A percentile compares a stretch with the other conserved stretches of the same genome.
phyloP scores from a whole-genome alignment of 306 rosid genomes.

The Mimosa pudica region DNA sequence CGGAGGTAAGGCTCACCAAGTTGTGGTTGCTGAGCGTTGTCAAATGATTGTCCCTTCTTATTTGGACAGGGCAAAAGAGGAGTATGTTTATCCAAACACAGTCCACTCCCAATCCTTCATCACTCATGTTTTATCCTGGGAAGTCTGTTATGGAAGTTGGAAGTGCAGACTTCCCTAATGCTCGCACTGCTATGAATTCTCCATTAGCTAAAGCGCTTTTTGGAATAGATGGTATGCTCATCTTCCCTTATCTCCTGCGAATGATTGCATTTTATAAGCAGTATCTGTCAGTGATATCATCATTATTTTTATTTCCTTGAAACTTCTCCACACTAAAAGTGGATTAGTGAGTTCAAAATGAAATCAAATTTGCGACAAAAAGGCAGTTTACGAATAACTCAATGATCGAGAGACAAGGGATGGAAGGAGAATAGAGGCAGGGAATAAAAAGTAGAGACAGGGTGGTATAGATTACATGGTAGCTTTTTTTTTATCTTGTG shows the following conservation, averaged over 20 bases:
- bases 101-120: constrained; percentile 69
- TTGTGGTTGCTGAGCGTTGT: not conserved
- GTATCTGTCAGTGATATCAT: not conserved
- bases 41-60: not conserved
- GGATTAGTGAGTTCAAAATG: not conserved
- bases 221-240: constrained; percentile 66
- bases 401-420: not conserved
- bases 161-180: constrained; percentile 88
- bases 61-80: constrained; percentile 64
- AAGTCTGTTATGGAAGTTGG: constrained; percentile 90
- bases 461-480: not conserved
- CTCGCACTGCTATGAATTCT: constrained; percentile 83
- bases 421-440: not conserved
- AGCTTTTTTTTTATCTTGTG: not conserved
- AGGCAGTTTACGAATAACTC: not conserved
- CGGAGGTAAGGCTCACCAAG: too few species aligned
- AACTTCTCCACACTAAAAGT: not conserved
- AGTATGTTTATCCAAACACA: constrained; percentile 70
- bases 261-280: not conserved
- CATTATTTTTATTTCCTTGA: not conserved
- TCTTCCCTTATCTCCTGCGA: not conserved
- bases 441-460: too few species aligned
- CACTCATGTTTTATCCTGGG: constrained; percentile 72
- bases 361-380: not conserved
- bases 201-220: constrained; percentile 82